A percentile compares a stretch with the other conserved stretches of the same genome.
Evolutionary conservation across 176 grass and related monocot species (phyloP).

Genomic region (Cenchrus fungigraminus): DNA sequence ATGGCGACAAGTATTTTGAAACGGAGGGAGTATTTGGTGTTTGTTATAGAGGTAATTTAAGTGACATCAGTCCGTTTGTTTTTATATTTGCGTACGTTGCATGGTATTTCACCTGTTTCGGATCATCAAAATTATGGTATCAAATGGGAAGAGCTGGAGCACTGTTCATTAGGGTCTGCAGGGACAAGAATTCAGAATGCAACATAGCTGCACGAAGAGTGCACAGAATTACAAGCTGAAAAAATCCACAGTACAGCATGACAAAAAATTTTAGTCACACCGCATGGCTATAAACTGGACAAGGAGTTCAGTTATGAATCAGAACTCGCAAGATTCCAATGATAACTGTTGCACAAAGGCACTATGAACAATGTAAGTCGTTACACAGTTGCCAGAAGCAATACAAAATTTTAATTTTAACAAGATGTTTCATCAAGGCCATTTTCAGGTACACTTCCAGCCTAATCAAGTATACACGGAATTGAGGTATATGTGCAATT

Average conservation of each 20-base stretch:
- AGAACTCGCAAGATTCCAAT: background rate
- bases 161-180: background rate
- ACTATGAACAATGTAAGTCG: background rate
- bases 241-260: no score
- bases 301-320: no score
- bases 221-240: no score
- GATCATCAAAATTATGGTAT: background rate
- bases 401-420: slow-evolving; percentile 38
- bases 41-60: background rate
- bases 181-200: background rate
- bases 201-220: background rate
- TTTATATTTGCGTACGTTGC: background rate
- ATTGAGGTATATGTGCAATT: slow-evolving; percentile 44
- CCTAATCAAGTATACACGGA: slow-evolving; percentile 48
- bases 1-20: no score
- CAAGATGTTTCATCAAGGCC: slow-evolving; percentile 27
- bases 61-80: background rate
- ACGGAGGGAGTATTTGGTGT: background rate
- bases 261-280: no score
- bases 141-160: background rate
- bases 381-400: slow-evolving; percentile 8
- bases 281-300: no score
- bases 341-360: background rate
- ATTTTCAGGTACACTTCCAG: slow-evolving; percentile 18
- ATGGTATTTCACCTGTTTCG: background rate